These are phyloP conservation scores for Drechslerella coelobrocha DNA, from an alignment of 2,329 filamentous ascomycete species.

Conservation along the genomic window DNA sequence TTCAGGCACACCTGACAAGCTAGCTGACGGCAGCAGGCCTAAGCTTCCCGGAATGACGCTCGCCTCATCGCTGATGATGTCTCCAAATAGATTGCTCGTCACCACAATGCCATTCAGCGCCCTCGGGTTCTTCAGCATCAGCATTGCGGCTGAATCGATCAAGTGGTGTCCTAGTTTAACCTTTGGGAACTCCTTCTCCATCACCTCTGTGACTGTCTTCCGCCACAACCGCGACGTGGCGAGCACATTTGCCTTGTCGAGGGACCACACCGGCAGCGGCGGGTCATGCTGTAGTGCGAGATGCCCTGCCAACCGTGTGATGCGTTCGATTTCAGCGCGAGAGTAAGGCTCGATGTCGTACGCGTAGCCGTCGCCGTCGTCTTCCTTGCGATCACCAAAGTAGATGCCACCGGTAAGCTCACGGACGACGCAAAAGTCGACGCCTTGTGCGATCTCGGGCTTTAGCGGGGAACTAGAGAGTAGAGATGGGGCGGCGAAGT, in stretches of 20 bases:
- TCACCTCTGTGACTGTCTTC: constrained; percentile 82
- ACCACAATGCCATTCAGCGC: constrained; percentile 88
- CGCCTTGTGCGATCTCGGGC: constrained; percentile 80
- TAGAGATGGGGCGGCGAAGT: constrained; percentile 81
- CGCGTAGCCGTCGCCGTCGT: constrained; percentile 70
- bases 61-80: constrained; percentile 95
- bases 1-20: constrained; percentile 83
- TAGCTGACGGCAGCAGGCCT: constrained; percentile 85
- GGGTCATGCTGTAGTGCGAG: constrained; percentile 79
- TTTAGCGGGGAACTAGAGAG: constrained; percentile 87
- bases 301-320: constrained; percentile 80
- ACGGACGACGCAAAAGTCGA: constrained; percentile 90
- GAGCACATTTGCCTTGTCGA: constrained; percentile 97
- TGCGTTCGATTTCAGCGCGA: constrained; percentile 82
- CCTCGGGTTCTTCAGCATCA: constrained; percentile 93
- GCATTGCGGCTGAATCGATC: constrained; percentile 95
- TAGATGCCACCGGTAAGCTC: constrained; percentile 94
- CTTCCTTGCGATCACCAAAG: constrained; percentile 87
- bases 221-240: constrained; percentile 90
- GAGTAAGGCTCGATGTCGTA: constrained; percentile 88
- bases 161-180: constrained; percentile 85
- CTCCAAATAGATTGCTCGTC: constrained; percentile 92
- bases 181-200: constrained; percentile 87
- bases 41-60: constrained; percentile 91
- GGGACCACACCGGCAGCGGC: constrained; percentile 78